These are phyloP conservation scores for Lagerstroemia speciosa DNA, from an alignment of 345 rosid species.

Conservation along the genomic window DNA sequence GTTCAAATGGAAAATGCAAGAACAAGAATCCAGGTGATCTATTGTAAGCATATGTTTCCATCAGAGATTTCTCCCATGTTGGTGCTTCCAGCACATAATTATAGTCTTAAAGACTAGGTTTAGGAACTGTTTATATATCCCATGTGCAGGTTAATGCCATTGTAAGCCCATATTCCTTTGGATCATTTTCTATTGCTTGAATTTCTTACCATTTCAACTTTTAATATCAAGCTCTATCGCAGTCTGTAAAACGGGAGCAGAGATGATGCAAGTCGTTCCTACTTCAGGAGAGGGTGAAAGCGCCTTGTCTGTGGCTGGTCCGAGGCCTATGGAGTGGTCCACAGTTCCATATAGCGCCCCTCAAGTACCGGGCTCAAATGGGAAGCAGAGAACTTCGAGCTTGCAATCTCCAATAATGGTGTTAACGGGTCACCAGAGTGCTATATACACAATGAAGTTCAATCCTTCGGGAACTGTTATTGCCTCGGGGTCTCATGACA, in stretches of 20 bases:
- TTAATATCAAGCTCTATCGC: not conserved
- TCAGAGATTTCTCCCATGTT: not conserved
- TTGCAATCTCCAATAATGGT: slow-evolving; percentile 93
- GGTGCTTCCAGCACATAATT: not conserved
- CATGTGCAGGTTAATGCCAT: not conserved
- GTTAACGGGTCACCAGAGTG: slow-evolving; percentile 76
- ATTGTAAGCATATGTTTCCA: not conserved
- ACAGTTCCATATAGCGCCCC: slow-evolving; percentile 46
- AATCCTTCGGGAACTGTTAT: slow-evolving; percentile 76
- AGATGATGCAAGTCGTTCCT: slow-evolving; percentile 43
- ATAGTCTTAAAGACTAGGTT: not conserved
- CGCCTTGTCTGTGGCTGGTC: slow-evolving; percentile 50
- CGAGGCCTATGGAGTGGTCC: slow-evolving; percentile 93
- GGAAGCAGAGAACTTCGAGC: slow-evolving; percentile 66
- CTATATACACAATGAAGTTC: slow-evolving; percentile 82
- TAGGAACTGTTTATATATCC: not conserved
- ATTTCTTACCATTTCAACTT: not conserved
- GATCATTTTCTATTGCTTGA: not conserved
- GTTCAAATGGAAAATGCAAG: not conserved
- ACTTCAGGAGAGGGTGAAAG: slow-evolving; percentile 44
- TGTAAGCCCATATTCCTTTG: not conserved
- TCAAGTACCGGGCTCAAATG: slow-evolving; percentile 47
- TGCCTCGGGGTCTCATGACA: slow-evolving; percentile 96
- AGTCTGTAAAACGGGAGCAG: not conserved
- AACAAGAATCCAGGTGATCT: not conserved